Evolutionary conservation across 2,329 filamentous ascomycete species (phyloP), one percentile per base, ranked within the genome.

Genomic region (Xylaria sp.): DNA sequence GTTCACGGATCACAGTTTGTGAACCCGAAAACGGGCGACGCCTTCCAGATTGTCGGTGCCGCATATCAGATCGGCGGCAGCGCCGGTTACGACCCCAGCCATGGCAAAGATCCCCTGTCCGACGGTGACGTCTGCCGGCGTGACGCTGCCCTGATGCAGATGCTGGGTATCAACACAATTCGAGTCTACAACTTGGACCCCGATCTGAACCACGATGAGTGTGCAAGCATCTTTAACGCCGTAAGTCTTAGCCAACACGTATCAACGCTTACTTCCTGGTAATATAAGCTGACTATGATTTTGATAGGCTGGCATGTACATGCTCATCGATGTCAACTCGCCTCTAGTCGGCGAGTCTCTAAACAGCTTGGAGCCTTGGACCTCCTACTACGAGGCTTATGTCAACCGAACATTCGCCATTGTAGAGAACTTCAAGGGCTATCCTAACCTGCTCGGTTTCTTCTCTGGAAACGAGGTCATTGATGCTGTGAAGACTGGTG

Each of bases 401-500:
- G 81, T 91, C 66, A 90, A 90, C 81, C 87, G 88, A 73, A 91
- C 88, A 49, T 91, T 91, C 77, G 88, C 88, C 69, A 84, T 91
- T 58, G 88, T 90, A 31, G 89, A 91, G 81, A 88, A 88, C 48
- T 91, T 91, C 82, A 88, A 87, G 83, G 83, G 82, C 80, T 91
- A 90, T 77, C 88, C 88, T 76, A 91, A 91, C 81, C 89, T 88
- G 12, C 83, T 90, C n/a, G 83, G 86, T 66, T 94, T 92, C 86
- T 94, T 94, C 84, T 90, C 91, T 55, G 92, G 89, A 67, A 94
- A 94, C 80, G 92, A 94, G 81, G 90, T 94, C 76, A 92, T 93
- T 81, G 90, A 92, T 79, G 84, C 90, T 72, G 83, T 88, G 60
- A 78, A 84, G 54, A 90, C 88, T 46, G 90, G 88, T 71, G 81